Conservation (phyloP, 257 asterid species). For the Solanum gracilifrons region DNA sequence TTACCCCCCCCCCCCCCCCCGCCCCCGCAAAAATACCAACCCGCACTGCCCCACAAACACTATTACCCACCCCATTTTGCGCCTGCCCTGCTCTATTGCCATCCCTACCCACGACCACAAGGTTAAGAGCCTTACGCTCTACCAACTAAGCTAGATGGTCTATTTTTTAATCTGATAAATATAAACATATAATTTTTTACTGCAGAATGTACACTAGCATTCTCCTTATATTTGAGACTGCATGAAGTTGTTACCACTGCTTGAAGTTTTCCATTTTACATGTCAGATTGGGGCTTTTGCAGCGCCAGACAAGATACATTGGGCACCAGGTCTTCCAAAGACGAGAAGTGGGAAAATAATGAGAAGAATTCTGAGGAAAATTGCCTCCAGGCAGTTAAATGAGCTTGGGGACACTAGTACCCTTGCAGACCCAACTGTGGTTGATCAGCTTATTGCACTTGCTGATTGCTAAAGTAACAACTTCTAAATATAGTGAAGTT, state of each 20-base stretch:
- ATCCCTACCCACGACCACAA: background rate
- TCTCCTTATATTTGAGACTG: background rate
- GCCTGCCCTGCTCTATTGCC: no score
- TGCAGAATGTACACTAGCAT: background rate
- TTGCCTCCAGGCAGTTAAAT: slow-evolving; percentile 81
- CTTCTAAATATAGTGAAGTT: background rate
- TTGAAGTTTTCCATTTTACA: background rate
- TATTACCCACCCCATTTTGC: no score
- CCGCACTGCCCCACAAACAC: no score
- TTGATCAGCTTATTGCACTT: slow-evolving; percentile 76
- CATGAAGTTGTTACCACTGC: background rate
- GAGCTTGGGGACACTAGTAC: slow-evolving; percentile 97
- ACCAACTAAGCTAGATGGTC: background rate
- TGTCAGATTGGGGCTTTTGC: slow-evolving; percentile 94
- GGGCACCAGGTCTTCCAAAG: slow-evolving; percentile 99
- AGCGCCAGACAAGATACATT: slow-evolving; percentile 84
- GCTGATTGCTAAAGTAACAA: slow-evolving; percentile 38
- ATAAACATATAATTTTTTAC: background rate
- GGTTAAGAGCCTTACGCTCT: background rate
- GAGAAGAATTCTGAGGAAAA: slow-evolving; percentile 89
- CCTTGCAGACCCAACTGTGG: slow-evolving; percentile 89
- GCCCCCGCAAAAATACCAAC: no score
- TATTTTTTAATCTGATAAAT: background rate
- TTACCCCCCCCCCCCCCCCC: no score
- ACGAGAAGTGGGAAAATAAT: slow-evolving; percentile 98